Percentiles rank a stretch among this genome's conserved stretches.
phyloP scores from a whole-genome alignment of 306 rosid genomes.

The Prunus persica region Prunus_persica_NCBIv2 NC_034009.1:35531001-35531500 shows the following conservation, averaged over 20 bases:
- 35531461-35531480: no score
- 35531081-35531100: no score
- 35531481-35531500: no score
- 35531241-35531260: neutral
- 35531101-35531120: neutral
- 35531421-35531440: neutral
- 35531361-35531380: neutral
- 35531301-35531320: neutral
- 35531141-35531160: neutral
- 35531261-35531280: neutral
- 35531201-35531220: no score
- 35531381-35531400: neutral
- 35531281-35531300: neutral
- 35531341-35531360: no score
- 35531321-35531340: neutral
- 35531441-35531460: neutral
- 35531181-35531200: neutral
- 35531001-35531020: no score
- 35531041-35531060: no score
- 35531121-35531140: neutral
- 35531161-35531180: neutral
- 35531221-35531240: neutral
- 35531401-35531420: neutral
- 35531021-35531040: no score
- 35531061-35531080: no score